phyloP scores from a whole-genome alignment of 345 rosid genomes.

The Eucalyptus melliodora region DNA sequence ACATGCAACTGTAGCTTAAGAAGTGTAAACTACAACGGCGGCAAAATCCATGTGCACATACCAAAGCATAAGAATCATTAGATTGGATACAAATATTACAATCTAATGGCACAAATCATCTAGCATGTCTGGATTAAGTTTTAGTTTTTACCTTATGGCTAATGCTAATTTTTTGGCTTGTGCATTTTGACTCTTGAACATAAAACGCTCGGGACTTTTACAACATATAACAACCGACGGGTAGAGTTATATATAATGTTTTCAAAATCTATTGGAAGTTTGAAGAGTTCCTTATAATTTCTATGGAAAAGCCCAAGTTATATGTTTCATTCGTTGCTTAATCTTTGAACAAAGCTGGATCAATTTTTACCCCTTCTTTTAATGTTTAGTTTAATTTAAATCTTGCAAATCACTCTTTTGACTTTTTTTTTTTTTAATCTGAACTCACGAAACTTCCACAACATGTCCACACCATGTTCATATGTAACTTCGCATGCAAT shows the following conservation, averaged over 20 bases:
- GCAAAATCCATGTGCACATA: background rate
- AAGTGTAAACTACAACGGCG: background rate
- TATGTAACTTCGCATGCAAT: background rate
- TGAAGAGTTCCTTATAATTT: background rate
- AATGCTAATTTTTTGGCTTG: fast-evolving
- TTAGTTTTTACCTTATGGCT: background rate
- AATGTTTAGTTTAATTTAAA: background rate
- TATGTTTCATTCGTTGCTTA: background rate
- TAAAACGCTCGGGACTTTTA: background rate
- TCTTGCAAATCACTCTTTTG: background rate
- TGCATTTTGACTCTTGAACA: background rate
- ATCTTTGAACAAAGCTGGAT: background rate
- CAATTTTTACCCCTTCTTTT: background rate
- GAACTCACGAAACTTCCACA: background rate
- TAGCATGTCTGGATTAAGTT: background rate
- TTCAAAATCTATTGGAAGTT: fast-evolving
- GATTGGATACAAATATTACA: fast-evolving
- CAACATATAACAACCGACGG: fast-evolving
- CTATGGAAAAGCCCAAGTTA: background rate
- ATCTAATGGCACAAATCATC: background rate
- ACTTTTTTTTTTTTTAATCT: background rate
- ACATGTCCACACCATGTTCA: background rate
- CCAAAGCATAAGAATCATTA: background rate
- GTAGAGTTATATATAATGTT: background rate
- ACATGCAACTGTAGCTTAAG: background rate